phyloP scores from a whole-genome alignment of 441 rosid species.

The Monsonia emarginata region DNA sequence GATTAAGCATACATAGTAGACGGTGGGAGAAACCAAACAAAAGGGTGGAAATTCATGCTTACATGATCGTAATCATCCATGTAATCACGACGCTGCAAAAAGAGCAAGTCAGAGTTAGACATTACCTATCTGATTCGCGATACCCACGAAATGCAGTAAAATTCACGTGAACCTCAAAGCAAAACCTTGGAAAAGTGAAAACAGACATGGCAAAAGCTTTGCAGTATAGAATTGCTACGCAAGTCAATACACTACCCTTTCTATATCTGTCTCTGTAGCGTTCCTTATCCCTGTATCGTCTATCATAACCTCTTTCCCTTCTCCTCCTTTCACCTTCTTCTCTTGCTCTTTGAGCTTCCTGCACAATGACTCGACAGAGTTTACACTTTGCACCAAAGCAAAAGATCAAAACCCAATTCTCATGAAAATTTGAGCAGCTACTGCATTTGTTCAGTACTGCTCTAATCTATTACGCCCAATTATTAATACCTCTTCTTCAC shows the following conservation, averaged over 20 bases:
- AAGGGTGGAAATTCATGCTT: constrained; percentile 14
- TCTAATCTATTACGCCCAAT: neutral
- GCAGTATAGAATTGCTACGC: no score
- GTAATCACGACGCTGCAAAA: constrained; percentile 40
- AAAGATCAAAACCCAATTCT: neutral
- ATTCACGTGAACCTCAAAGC: no score
- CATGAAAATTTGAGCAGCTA: neutral
- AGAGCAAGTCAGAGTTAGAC: neutral
- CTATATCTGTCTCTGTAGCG: constrained; percentile 34
- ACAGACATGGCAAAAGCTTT: no score
- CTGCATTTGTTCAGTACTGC: neutral
- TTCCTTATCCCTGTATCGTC: constrained; percentile 27
- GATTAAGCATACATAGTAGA: neutral
- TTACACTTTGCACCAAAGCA: neutral
- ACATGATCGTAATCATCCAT: constrained; percentile 47
- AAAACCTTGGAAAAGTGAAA: no score
- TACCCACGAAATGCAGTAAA: no score
- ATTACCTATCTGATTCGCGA: no score
- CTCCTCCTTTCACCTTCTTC: constrained; percentile 30
- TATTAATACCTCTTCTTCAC: constrained; percentile 20
- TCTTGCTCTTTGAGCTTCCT: constrained; percentile 26
- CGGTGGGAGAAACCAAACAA: neutral
- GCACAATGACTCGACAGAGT: neutral
- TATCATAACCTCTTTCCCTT: constrained; percentile 40
- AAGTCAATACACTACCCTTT: constrained; percentile 26